Evolutionary conservation across 2,329 filamentous ascomycete species (phyloP).

Genomic region (Didymella sp.): DNA sequence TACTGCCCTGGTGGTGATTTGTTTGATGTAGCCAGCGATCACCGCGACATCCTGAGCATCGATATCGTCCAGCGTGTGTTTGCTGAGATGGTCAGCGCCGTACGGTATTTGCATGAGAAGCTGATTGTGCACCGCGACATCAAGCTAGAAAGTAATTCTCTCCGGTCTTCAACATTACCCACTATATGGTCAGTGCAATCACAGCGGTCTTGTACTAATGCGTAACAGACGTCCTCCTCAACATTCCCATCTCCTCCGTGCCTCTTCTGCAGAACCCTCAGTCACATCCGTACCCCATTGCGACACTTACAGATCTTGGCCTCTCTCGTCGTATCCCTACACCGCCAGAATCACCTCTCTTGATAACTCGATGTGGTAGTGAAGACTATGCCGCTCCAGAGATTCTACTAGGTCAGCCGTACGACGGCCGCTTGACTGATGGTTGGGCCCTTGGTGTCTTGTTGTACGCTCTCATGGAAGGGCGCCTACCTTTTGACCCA

Average conservation of each 20-base stretch:
- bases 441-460: slow-evolving; percentile 95
- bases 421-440: slow-evolving; percentile 90
- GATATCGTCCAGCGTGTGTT: slow-evolving; percentile 83
- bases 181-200: slow-evolving; percentile 30
- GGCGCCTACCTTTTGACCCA: slow-evolving; percentile 91
- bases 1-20: slow-evolving; percentile 95
- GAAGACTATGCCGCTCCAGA: slow-evolving; percentile 98
- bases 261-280: slow-evolving; percentile 71
- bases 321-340: slow-evolving; percentile 81
- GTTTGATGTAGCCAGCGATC: slow-evolving; percentile 85
- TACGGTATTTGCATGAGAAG: slow-evolving; percentile 82
- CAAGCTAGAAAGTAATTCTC: slow-evolving; percentile 87
- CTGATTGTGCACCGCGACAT: slow-evolving; percentile 96
- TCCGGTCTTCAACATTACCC: slow-evolving; percentile 22
- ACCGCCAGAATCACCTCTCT: slow-evolving; percentile 77
- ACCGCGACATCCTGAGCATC: slow-evolving; percentile 71
- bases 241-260: slow-evolving; percentile 73
- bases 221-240: slow-evolving; percentile 82
- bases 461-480: slow-evolving; percentile 91
- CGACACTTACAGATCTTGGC: slow-evolving; percentile 90
- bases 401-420: slow-evolving; percentile 92
- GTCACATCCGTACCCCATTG: slow-evolving; percentile 79
- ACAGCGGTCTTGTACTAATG: slow-evolving; percentile 39
- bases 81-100: slow-evolving; percentile 83
- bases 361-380: slow-evolving; percentile 93